Base-by-base conservation (phyloP, 139 green algal genomes). In the Zygnema cylindricum region DNA sequence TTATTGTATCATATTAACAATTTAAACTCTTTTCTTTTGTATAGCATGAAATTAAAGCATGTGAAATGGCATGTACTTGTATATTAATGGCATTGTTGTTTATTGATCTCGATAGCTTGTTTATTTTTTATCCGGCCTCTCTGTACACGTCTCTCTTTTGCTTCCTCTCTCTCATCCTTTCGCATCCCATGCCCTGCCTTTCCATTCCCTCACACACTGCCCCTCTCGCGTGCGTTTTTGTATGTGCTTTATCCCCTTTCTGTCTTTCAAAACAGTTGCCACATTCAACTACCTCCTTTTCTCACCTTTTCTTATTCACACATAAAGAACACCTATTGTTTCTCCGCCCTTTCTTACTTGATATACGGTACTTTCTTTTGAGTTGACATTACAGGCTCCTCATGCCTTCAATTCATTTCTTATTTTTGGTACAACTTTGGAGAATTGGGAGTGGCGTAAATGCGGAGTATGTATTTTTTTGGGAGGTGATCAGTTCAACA, bases 401-500 rank as follows among this genome's bases (percentile, higher is more conserved):
- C 7, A 7, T 33, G 36, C 40, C 35, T 90, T 90, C 43, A 3
- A 39, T n/a, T n/a, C 25, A 23, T 35, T 90, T 25, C 41, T 82
- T 69, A 38, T 90, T 36, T 78, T 38, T 2, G 39, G 36, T 30
- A 69, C 32, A 42, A 83, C 86, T 36, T 22, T 32, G 35, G 11
- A 23, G 43, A 71, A 49, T 16, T 90, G 86, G 86, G 86, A 90
- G 25, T 90, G 86, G 86, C 86, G 86, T 30, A 0, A 39, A 23
- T 25, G 40, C 22, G 86, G 86, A 22, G 86, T 90, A 23, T 90
- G 38, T 36, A 82, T 90, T 35, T 90, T 90, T 49, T 77, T 90
- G 11, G 86, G 86, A 41, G 86, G 86, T 33, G 86, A 90, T 35
- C 86, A 90, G 43, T 41, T 90, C 82, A 89, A 90, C 16, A 77